A percentile compares a stretch with the other conserved stretches of the same genome.
These are phyloP conservation scores for Solanum peruvianum DNA, from an alignment of 257 asterid species.

Conservation along the genomic window DNA sequence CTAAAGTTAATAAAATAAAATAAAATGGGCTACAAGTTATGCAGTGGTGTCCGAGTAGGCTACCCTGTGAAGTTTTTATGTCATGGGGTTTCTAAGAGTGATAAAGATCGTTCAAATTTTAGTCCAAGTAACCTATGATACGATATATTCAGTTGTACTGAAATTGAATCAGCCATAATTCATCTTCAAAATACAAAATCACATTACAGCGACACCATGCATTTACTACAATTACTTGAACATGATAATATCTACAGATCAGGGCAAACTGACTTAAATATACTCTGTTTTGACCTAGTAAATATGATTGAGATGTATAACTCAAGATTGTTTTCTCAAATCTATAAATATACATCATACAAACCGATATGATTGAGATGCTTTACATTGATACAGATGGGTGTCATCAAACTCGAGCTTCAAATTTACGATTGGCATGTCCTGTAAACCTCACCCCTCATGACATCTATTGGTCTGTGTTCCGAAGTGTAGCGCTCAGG, in stretches of 20 bases:
- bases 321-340: not conserved
- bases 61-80: not conserved
- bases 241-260: not conserved
- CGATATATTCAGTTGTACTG: not conserved
- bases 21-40: not conserved
- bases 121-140: not conserved
- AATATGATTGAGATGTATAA: not conserved
- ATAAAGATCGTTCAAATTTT: not conserved
- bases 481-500: constrained; percentile 85
- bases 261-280: not conserved
- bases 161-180: not conserved
- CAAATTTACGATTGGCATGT: constrained; percentile 43
- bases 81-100: not conserved
- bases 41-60: not conserved
- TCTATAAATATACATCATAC: not conserved
- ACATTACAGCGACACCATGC: not conserved
- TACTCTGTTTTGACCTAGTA: not conserved
- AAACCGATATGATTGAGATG: not conserved
- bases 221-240: not conserved
- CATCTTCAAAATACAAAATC: not conserved
- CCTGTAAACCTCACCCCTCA: constrained; percentile 89
- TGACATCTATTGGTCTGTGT: constrained; percentile 69
- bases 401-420: not conserved
- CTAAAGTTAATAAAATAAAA: not conserved
- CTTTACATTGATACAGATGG: not conserved